Evolutionary conservation across 1,284 basidiomycete species (phyloP).

Genomic region (Puccinia polysora): DNA sequence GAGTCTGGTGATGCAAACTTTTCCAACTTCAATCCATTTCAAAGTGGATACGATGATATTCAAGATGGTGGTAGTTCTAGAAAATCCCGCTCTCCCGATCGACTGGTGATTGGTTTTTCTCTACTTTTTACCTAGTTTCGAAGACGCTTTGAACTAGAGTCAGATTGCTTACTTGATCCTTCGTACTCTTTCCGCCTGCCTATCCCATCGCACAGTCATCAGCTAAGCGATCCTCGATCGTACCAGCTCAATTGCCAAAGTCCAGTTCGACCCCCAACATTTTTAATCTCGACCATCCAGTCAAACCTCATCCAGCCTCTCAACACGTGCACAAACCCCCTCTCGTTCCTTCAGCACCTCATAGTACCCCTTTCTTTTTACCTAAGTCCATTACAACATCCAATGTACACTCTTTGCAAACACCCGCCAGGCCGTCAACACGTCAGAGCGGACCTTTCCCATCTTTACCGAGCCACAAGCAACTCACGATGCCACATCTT

Average conservation of each 20-base stretch:
- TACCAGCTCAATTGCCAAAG: conserved; percentile 7
- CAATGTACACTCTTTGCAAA: conserved; percentile 20
- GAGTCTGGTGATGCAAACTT: conserved; percentile 53
- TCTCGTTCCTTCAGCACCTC: conserved; percentile 11
- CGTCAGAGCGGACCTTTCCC: conserved; percentile 30
- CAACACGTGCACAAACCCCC: conserved; percentile 4
- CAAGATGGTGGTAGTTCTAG: conserved; percentile 46
- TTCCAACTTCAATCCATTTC: conserved; percentile 59
- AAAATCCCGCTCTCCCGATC: conserved; percentile 21
- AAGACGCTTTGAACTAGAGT: too few species aligned
- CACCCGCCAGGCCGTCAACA: conserved; percentile 14
- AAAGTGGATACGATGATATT: conserved; percentile 56
- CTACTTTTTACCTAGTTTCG: background rate
- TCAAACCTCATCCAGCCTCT: background rate
- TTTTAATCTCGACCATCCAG: background rate
- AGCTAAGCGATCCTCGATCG: conserved; percentile 6
- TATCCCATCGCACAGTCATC: too few species aligned
- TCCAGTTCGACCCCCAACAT: conserved; percentile 31
- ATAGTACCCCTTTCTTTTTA: conserved; percentile 25
- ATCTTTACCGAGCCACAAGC: conserved; percentile 11
- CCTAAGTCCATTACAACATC: conserved; percentile 39
- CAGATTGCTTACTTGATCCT: background rate
- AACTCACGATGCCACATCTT: conserved; percentile 9
- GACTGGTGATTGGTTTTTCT: conserved; percentile 8
- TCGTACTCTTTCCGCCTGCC: too few species aligned